These are phyloP conservation scores for Tricholoma furcatifolium DNA, from an alignment of 768 basidiomycete genomes.

Conservation along the genomic window DNA sequence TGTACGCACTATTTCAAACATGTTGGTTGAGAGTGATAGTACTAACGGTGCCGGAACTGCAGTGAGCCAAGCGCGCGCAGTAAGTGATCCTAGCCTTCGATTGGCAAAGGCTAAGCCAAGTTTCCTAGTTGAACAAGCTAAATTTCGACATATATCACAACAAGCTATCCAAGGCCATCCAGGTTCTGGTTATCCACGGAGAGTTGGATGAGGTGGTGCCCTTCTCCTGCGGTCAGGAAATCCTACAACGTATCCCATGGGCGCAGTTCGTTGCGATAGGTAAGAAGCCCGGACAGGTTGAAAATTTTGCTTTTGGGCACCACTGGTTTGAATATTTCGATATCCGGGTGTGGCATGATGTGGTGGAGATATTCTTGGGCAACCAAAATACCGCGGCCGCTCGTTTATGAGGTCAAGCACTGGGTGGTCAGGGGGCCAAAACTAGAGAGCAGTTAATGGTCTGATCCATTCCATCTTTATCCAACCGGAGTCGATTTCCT, in stretches of 20 bases:
- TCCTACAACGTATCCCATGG: constrained; percentile 35
- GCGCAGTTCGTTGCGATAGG: constrained; percentile 34
- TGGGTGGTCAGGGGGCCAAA: not conserved
- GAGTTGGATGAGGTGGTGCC: constrained; percentile 38
- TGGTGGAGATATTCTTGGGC: constrained; percentile 34
- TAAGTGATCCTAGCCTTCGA: constrained; percentile 12
- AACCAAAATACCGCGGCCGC: not conserved
- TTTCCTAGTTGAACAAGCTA: constrained; percentile 24
- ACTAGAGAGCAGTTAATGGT: constrained; percentile 31
- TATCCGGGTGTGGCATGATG: constrained; percentile 36
- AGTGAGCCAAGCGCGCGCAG: constrained; percentile 34
- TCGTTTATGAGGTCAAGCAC: constrained; percentile 3
- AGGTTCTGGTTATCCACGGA: constrained; percentile 41
- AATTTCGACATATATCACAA: constrained; percentile 31
- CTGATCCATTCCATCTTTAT: constrained; percentile 42
- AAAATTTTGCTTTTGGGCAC: constrained; percentile 39
- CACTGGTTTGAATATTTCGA: constrained; percentile 48
- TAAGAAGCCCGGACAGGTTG: constrained; percentile 30
- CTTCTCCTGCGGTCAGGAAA: constrained; percentile 32
- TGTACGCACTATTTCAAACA: constrained; percentile 17
- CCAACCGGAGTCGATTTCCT: constrained; percentile 32
- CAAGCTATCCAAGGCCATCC: constrained; percentile 28
- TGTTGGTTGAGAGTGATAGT: not conserved
- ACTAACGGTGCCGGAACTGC: not conserved
- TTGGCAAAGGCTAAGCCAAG: not conserved